A percentile compares a stretch with the other conserved stretches of the same genome.
Evolutionary conservation across 495 filamentous ascomycete species (phyloP).

Genomic region (Aspergillus heteromorphus): DNA sequence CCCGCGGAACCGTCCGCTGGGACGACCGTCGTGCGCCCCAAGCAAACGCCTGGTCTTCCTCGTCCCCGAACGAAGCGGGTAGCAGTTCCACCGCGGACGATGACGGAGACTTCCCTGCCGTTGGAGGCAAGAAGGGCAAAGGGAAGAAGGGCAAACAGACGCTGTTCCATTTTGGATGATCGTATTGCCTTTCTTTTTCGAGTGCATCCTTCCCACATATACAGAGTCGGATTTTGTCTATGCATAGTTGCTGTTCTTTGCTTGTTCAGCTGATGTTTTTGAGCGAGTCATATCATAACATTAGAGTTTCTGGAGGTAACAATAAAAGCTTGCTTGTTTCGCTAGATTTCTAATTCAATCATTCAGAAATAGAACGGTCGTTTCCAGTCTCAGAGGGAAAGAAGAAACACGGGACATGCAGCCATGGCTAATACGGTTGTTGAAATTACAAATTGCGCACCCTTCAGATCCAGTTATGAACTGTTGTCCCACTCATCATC

Average conservation of each 20-base stretch:
- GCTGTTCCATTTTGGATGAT: conserved; percentile 52
- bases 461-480: neutral
- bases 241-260: neutral
- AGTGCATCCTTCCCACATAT: neutral
- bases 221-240: neutral
- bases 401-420: no score
- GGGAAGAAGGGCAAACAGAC: conserved; percentile 81
- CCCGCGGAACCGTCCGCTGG: conserved; percentile 63
- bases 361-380: neutral
- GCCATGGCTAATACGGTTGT: neutral
- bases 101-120: conserved; percentile 23
- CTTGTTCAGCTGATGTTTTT: conserved; percentile 5
- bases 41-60: conserved; percentile 44
- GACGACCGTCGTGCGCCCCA: conserved; percentile 44
- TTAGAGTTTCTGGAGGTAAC: neutral
- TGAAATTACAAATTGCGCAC: neutral
- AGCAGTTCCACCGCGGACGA: conserved; percentile 22
- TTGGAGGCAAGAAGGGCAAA: conserved; percentile 62
- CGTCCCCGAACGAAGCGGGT: conserved; percentile 5
- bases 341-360: neutral
- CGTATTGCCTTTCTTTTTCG: neutral
- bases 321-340: neutral
- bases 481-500: neutral
- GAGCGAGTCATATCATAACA: conserved; percentile 2
- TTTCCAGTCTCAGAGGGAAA: neutral